Evolutionary conservation across 345 rosid species (phyloP).

Genomic region (Turnera subulata): DNA sequence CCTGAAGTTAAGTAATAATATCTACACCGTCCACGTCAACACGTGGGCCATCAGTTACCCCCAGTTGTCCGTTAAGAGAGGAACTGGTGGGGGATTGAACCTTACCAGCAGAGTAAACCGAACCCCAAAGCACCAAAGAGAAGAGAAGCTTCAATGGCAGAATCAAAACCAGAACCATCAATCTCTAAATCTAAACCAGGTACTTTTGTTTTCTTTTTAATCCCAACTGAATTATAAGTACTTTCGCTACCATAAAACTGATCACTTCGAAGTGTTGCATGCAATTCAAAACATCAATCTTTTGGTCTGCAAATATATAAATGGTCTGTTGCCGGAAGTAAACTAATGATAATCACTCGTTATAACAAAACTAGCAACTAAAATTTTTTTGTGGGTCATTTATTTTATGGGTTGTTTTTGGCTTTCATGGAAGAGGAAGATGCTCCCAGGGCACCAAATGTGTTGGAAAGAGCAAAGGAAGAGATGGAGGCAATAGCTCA

Average conservation of each 20-base stretch:
- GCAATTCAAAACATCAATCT: not conserved
- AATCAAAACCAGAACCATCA: slow-evolving; percentile 7
- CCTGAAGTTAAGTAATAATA: not conserved
- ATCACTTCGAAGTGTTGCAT: too few species aligned
- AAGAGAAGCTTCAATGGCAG: slow-evolving; percentile 10
- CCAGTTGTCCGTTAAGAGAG: not conserved
- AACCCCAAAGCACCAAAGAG: not conserved
- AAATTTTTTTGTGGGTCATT: not conserved
- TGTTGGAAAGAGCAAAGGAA: slow-evolving; percentile 36
- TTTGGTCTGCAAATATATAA: too few species aligned
- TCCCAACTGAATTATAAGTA: not conserved
- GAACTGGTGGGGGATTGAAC: too few species aligned
- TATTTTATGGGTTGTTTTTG: not conserved
- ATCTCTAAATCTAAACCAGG: slow-evolving; percentile 8
- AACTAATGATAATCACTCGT: too few species aligned
- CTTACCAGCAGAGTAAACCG: too few species aligned
- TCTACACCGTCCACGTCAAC: slow-evolving; percentile 7
- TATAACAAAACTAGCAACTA: too few species aligned
- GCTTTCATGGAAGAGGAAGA: slow-evolving; percentile 19
- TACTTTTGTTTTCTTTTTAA: not conserved
- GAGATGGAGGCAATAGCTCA: slow-evolving; percentile 31
- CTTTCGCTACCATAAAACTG: too few species aligned
- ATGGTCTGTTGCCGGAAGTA: not conserved
- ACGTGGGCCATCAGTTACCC: not conserved
- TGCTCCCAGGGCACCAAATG: slow-evolving; percentile 21